A percentile compares a stretch with the other conserved stretches of the same genome.
phyloP scores from a whole-genome alignment of 2,329 filamentous ascomycete species.

The Colletotrichum noveboracense region DNA sequence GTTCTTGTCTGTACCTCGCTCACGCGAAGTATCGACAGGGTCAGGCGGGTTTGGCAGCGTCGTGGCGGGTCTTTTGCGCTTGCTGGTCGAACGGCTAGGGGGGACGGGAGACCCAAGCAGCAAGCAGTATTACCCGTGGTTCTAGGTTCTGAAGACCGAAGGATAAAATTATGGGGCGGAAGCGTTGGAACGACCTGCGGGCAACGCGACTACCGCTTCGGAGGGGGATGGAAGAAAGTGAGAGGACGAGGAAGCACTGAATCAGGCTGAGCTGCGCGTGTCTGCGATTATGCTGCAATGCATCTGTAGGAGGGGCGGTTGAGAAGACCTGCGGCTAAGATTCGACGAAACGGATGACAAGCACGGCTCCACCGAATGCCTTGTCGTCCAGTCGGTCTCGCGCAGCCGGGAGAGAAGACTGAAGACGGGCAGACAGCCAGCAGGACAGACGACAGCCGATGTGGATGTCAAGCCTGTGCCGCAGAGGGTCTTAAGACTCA shows the following conservation, averaged over 20 bases:
- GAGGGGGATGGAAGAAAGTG: background rate
- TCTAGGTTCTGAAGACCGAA: background rate
- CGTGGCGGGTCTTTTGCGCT: constrained; percentile 2
- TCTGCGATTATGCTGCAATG: constrained; percentile 14
- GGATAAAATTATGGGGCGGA: constrained; percentile 13
- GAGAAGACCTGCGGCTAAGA: constrained; percentile 17
- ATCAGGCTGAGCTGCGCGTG: constrained; percentile 18
- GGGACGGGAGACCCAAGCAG: background rate
- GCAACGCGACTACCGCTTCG: constrained; percentile 6
- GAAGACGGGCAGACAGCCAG: background rate
- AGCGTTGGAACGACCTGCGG: background rate
- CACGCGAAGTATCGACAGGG: constrained; percentile 16
- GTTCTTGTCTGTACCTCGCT: constrained; percentile 12
- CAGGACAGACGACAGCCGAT: background rate
- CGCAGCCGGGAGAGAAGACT: background rate
- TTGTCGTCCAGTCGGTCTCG: background rate
- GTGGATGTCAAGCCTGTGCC: background rate
- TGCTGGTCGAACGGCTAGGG: constrained; percentile 6
- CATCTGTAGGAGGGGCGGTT: constrained; percentile 15
- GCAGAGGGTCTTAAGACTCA: background rate
- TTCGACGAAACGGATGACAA: constrained; percentile 17
- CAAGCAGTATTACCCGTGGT: background rate
- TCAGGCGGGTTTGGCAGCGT: constrained; percentile 3
- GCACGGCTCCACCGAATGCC: constrained; percentile 9
- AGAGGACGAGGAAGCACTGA: background rate